Evolutionary conservation across 1,284 basidiomycete genomes (phyloP), one percentile per base, ranked within the genome.

Genomic region (Naganishia sp.): DNA sequence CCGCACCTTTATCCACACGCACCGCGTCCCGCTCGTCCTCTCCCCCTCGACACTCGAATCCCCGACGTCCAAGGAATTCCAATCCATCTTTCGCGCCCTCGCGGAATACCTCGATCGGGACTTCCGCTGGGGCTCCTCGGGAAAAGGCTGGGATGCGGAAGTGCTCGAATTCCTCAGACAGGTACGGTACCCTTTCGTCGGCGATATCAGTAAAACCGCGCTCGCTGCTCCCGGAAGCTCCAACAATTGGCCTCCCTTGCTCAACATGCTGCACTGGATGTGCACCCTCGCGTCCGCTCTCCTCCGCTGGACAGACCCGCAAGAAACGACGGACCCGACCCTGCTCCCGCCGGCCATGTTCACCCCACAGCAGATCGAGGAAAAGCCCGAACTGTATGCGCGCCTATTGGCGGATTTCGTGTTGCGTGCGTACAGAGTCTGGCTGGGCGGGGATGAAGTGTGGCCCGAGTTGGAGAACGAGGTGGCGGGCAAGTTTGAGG

Each of bases 211-310:
- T 71, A 86, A 86, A 60, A 92, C 90, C 68, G 90, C 88, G 83
- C 78, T 95, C n/a, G 86, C 86, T 3, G 88, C 91, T 1, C 89
- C 91, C 0, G 91, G 90, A 0, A 88, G 87, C 67, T 87, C 88
- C 81, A 88, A 90, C 76, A 87, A 88, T 18, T 94, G 92, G 93
- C 90, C 90, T 0, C 81, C 84, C 16, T 76, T 94, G 18, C 80
- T 94, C 18, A 92, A 89, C 23, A 88, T 90, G 74, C 75, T 95
- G 54, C 88, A 92, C 76, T 95, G 92, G 93, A 80, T 95, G 16
- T 88, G 89, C 1, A 89, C 92, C 71, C 78, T 91, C 44, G 60
- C 60, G 3, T 61, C 59, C 15, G 59, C 59, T 7, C 48, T 77
- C 15, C 46, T 52, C 21, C 59, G 59, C 21, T 61, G 59, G 59